Conservation (phyloP, 2,329 filamentous ascomycete species). For the Colletotrichum viniferum region DNA sequence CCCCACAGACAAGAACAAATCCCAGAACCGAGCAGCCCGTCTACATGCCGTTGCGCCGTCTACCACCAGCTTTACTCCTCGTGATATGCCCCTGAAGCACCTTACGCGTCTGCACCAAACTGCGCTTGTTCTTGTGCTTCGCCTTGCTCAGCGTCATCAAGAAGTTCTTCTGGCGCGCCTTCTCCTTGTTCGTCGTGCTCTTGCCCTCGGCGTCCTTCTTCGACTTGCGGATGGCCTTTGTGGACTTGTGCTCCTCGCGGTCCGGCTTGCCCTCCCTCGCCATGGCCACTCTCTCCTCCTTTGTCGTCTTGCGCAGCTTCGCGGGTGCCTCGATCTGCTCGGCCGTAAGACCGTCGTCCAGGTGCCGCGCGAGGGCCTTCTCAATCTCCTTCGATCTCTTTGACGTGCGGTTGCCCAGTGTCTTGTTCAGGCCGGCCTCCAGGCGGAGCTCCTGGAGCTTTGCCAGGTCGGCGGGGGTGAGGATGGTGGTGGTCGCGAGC, state of each 20-base stretch:
- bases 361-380: constrained; percentile 63
- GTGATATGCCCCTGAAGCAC: constrained; percentile 82
- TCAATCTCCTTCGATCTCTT: constrained; percentile 49
- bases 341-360: constrained; percentile 88
- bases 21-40: neutral
- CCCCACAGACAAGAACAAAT: neutral
- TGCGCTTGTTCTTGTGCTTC: constrained; percentile 93
- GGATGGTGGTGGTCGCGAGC: constrained; percentile 89
- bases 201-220: constrained; percentile 91
- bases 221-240: constrained; percentile 81
- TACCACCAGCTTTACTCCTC: constrained; percentile 82
- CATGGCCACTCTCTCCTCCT: constrained; percentile 85
- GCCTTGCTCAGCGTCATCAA: constrained; percentile 98
- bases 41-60: constrained; percentile 67
- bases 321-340: constrained; percentile 90
- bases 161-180: constrained; percentile 97
- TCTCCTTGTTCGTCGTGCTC: constrained; percentile 97
- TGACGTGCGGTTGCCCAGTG: constrained; percentile 45
- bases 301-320: constrained; percentile 80
- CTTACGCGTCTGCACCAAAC: constrained; percentile 83
- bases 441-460: constrained; percentile 90
- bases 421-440: constrained; percentile 72
- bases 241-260: constrained; percentile 82
- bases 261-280: constrained; percentile 83
- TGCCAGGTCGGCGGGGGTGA: constrained; percentile 94